Base-by-base conservation (phyloP, 2,329 filamentous ascomycete species). In the Leptographium lundbergii region DNA sequence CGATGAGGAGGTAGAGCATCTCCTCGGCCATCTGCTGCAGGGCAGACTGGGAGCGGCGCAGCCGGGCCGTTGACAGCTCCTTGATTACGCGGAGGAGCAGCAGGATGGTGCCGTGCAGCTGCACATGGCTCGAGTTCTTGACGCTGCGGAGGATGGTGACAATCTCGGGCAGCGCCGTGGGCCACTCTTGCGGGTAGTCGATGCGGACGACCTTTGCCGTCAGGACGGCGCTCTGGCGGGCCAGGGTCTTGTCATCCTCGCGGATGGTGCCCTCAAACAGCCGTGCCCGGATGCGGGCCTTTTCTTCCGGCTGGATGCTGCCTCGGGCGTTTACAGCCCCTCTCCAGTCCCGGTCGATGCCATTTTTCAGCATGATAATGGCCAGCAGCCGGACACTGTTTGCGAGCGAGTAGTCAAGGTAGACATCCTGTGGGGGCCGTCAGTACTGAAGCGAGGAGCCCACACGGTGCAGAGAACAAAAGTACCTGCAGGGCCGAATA, bases 311-410 rank as follows among this genome's bases (percentile, higher is more conserved):
- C 69, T 86, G 84, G 59, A 87, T 81, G 56, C 89, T 84, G 39
- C 88, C 88, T 69, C 75, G 78, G 32, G 69, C 56, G 60, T 72
- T 65, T 39, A 74, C 69, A 79, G 89, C 68, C n/a, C 73, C 65
- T 17, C 94, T 82, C 94, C 94, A 99, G 72, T 91, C 90, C 69
- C 87, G 91, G 70, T 97, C 92, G 71, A 97, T 91, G 59, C 91
- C 94, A 71, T 97, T 96, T 71, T 97, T 97, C 58, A 99, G 79
- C 69, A 96, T 89, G 65, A 97, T 96, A 60, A 97, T 84, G 58
- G 92, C 88, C 13, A 96, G 84, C 67, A 95, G 91, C 62, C 94
- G 88, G 57, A 92, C 81, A 67, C 95, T 86, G 60, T 82, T 73
- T 1, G 89, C 88, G 1, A 95, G 75, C 2, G 84, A 83, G 62